These are phyloP conservation scores for Zasmidium cellare DNA, from an alignment of 2,329 filamentous ascomycete species.

Conservation along the genomic window DNA sequence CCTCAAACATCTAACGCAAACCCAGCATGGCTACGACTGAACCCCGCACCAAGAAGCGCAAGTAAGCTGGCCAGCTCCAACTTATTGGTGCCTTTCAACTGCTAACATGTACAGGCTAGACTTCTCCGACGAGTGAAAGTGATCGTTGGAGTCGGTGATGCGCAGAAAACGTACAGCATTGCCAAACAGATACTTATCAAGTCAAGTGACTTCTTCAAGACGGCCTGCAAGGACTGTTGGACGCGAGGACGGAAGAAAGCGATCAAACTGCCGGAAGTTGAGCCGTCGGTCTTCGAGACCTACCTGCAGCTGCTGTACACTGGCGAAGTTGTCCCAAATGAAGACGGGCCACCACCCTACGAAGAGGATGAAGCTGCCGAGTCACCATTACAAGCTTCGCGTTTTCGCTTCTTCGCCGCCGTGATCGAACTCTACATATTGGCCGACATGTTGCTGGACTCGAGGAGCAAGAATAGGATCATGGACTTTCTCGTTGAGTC, in stretches of 20 bases:
- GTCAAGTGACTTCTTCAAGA: neutral
- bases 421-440: neutral
- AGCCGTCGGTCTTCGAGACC: conserved; percentile 11
- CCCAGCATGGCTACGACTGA: neutral
- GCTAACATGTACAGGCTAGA: conserved; percentile 1
- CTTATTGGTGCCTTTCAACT: conserved; percentile 1
- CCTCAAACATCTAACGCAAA: too few species aligned
- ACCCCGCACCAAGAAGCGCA: conserved; percentile 8
- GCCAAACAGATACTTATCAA: conserved; percentile 1
- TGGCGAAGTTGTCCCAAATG: conserved; percentile 5
- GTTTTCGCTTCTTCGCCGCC: neutral
- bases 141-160: neutral
- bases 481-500: neutral
- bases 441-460: neutral
- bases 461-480: neutral
- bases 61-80: neutral
- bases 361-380: neutral
- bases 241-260: conserved; percentile 2
- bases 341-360: neutral
- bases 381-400: neutral
- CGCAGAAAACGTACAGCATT: neutral
- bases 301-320: conserved; percentile 25
- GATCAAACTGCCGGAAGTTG: conserved; percentile 12
- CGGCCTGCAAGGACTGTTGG: conserved; percentile 8
- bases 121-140: conserved; percentile 4